phyloP scores from a whole-genome alignment of 108 stramenopile species.

The Conticribra guillardii region DNA sequence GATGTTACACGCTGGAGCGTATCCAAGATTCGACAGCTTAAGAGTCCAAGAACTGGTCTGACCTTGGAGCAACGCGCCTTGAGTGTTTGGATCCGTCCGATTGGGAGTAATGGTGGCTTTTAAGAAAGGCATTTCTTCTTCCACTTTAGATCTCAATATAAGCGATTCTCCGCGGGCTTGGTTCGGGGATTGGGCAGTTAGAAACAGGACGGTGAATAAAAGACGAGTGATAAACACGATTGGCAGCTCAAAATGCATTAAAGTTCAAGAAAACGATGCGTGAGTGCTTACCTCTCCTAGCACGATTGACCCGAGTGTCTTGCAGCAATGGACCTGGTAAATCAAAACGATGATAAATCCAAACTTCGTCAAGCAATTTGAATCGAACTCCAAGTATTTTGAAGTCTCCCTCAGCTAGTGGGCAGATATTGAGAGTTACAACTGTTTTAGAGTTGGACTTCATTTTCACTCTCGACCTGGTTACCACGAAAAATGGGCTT shows the following conservation, averaged over 20 bases:
- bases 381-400: slow-evolving; percentile 80
- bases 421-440: slow-evolving; percentile 66
- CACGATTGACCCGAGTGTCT: slow-evolving; percentile 68
- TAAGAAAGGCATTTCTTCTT: slow-evolving; percentile 80
- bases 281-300: slow-evolving; percentile 55
- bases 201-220: too few species aligned
- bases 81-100: slow-evolving; percentile 10
- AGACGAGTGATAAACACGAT: too few species aligned
- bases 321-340: slow-evolving; percentile 71
- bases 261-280: slow-evolving; percentile 4
- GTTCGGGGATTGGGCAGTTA: too few species aligned
- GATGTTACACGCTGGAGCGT: slow-evolving; percentile 70
- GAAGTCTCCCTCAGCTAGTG: slow-evolving; percentile 74
- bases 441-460: slow-evolving; percentile 37
- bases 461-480: slow-evolving; percentile 56
- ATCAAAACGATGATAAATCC: slow-evolving; percentile 80
- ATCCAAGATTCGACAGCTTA: slow-evolving; percentile 77
- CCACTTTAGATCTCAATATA: slow-evolving; percentile 68
- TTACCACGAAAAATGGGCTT: slow-evolving; percentile 82
- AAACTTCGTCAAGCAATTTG: slow-evolving; percentile 74
- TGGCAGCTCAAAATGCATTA: too few species aligned
- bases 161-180: slow-evolving; percentile 69
- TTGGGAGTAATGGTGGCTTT: slow-evolving; percentile 45
- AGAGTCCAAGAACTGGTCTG: slow-evolving; percentile 80
- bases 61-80: slow-evolving; percentile 62